phyloP scores from a whole-genome alignment of 208 protist species.

The Trichomonas tenax region DNA sequence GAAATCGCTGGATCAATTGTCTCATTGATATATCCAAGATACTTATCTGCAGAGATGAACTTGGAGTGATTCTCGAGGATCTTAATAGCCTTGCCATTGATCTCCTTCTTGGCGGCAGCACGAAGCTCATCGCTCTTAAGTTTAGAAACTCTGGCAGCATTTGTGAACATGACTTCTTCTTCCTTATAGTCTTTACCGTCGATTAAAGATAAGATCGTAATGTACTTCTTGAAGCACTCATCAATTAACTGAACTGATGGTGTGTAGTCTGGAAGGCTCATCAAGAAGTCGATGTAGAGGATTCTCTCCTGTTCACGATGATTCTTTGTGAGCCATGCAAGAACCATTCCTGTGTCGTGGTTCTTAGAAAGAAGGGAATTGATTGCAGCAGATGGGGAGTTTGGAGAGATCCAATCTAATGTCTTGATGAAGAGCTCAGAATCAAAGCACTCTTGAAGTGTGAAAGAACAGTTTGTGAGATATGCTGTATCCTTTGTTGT shows the following conservation, averaged over 20 bases:
- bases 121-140: not conserved
- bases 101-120: not conserved
- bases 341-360: not conserved
- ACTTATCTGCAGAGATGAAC: not conserved
- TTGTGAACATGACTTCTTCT: not conserved
- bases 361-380: not conserved
- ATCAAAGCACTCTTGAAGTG: not conserved
- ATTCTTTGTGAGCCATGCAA: not conserved
- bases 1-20: not conserved
- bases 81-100: not conserved
- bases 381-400: not conserved
- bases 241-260: not conserved
- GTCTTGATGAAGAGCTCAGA: not conserved
- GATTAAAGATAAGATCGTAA: not conserved
- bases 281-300: not conserved
- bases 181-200: not conserved
- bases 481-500: not conserved
- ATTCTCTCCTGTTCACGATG: not conserved
- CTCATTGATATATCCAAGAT: not conserved
- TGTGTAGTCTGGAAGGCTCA: not conserved
- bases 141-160: not conserved
- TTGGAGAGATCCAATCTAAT: not conserved
- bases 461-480: not conserved
- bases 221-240: not conserved
- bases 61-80: not conserved